Base-by-base conservation (phyloP, 495 filamentous ascomycete genomes). In the Echria macrotheca region DNA sequence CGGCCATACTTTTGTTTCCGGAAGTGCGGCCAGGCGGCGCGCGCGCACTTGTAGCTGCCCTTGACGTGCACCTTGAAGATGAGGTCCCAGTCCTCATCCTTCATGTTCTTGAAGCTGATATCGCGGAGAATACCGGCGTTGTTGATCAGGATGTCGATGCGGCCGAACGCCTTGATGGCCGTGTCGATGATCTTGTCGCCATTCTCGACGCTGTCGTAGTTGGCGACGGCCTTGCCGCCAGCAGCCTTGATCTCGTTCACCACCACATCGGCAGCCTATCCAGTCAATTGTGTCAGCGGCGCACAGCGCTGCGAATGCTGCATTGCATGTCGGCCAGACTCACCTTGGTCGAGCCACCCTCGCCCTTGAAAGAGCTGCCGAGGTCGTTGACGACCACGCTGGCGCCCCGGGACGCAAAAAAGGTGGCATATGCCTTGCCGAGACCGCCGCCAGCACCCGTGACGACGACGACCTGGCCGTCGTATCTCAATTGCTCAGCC, bases 101-200 rank as follows among this genome's bases (percentile, higher is more conserved):
- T 90, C 89, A 97, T 96, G 71, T 98, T 98, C 82, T 95, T 95
- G 74, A 98, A 97, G 75, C 85, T 89, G 61, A 98, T 64, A 75
- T 98, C 93, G 49, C 93, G 86, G 47, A 98, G 79, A 61, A 98
- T 98, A 63, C 93, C 93, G 50, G 93, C 93, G 65, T 97, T 98
- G 79, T 98, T 98, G 68, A 97, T 81, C 54, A 98, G 83, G 39
- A 98, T 74, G 70, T 98, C 93, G 65, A 98, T 81, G 54, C 91
- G 85, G 55, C 93, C 94, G 60, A 90, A 98, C 54, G 75, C 79
- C 74, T 91, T 81, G 61, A 97, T 89, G 55, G 93, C 94, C 17
- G 93, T 96, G 49, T 96, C 86, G 73, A 98, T 95, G 67, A 98
- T 97, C 63, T 75, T 82, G 31, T 97, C 94, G 54, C 93, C 93